phyloP scores from a whole-genome alignment of 2,329 filamentous ascomycete genomes.

The Fusarium longipes region DNA sequence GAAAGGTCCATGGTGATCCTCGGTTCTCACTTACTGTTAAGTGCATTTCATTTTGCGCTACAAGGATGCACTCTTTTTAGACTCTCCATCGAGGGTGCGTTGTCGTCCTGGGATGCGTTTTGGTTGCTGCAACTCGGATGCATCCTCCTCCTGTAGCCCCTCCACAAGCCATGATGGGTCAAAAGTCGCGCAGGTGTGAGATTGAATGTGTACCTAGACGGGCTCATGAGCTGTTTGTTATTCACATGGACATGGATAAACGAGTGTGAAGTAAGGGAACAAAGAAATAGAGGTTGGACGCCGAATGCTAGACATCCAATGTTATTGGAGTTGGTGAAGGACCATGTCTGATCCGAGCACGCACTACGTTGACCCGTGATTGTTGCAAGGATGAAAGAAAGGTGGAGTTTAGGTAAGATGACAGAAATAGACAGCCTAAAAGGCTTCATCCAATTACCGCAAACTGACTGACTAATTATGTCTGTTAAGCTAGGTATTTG shows the following conservation, averaged over 20 bases:
- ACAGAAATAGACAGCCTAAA: too few species aligned
- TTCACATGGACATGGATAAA: not conserved
- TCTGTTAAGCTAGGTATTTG: too few species aligned
- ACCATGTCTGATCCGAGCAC: slow-evolving; percentile 34
- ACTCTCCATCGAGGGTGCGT: slow-evolving; percentile 31
- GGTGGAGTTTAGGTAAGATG: too few species aligned
- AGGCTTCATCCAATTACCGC: too few species aligned
- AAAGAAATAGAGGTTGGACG: slow-evolving; percentile 22
- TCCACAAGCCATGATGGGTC: slow-evolving; percentile 8
- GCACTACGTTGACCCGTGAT: slow-evolving; percentile 6
- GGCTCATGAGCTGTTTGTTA: slow-evolving; percentile 13
- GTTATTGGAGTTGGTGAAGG: slow-evolving; percentile 10
- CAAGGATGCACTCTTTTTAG: slow-evolving; percentile 21
- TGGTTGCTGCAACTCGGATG: slow-evolving; percentile 31
- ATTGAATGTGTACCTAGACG: slow-evolving; percentile 1
- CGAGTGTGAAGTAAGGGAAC: slow-evolving; percentile 8
- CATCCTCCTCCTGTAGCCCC: slow-evolving; percentile 32
- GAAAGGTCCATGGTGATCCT: slow-evolving; percentile 5
- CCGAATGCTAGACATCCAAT: not conserved
- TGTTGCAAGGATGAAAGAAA: not conserved
- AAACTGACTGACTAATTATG: too few species aligned
- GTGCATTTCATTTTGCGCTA: slow-evolving; percentile 20
- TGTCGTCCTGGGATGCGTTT: slow-evolving; percentile 34
- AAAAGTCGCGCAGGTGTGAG: slow-evolving; percentile 44
- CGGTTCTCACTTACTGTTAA: not conserved